Base-by-base conservation (phyloP, 352 stramenopile genomes). In the Phytophthora niederhauseri region DNA sequence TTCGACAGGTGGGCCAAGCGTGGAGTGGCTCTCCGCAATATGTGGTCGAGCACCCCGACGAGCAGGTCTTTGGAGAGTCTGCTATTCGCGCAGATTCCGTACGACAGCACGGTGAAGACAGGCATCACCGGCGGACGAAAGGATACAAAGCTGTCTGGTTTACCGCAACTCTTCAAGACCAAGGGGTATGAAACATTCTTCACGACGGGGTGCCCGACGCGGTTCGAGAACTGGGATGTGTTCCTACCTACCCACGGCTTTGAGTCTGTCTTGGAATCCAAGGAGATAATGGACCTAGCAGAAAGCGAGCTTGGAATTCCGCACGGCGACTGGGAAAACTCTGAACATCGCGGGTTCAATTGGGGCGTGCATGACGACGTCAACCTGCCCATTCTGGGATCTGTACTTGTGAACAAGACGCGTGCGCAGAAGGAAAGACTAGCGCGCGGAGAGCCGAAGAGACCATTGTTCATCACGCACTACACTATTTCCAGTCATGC, bases 401-500 rank as follows among this genome's bases (percentile, higher is more conserved):
- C n/a, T n/a, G n/a, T n/a, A n/a, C n/a, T n/a, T n/a, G n/a, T n/a
- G n/a, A n/a, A n/a, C n/a, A n/a, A n/a, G n/a, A n/a, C n/a, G n/a
- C n/a, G n/a, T n/a, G n/a, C n/a, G n/a, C n/a, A n/a, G n/a, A n/a
- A n/a, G n/a, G n/a, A n/a, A n/a, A n/a, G n/a, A n/a, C n/a, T n/a
- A n/a, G n/a, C n/a, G n/a, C n/a, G n/a, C n/a, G n/a, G n/a, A n/a
- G n/a, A n/a, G n/a, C n/a, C n/a, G n/a, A n/a, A n/a, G n/a, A n/a
- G n/a, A n/a, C n/a, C 81, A 12, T 69, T 83, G 26, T 87, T 86
- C 52, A 57, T 78, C 28, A 89, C 77, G n/a, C 77, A 85, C 58
- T 89, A 85, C 67, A 85, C 78, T 19, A 89, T 89, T 66, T 85
- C 76, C 8, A 87, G 76, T 36, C 81, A 89, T 58, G 68, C 30